These are phyloP conservation scores for Phaeosphaeria sp. DNA, from an alignment of 2,329 filamentous ascomycete genomes.

Conservation along the genomic window DNA sequence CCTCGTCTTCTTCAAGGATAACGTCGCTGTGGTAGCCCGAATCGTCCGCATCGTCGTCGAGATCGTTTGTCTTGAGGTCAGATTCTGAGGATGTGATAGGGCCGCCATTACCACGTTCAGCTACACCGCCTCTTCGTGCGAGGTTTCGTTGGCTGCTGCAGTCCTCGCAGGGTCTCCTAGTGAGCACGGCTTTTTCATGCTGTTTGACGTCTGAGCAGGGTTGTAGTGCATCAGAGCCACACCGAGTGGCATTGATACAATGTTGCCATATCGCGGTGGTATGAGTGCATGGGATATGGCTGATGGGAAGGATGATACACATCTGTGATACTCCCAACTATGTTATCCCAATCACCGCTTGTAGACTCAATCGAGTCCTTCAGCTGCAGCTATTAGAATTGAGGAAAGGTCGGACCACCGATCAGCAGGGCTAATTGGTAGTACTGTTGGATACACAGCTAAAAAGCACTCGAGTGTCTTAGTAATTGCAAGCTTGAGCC, in stretches of 20 bases:
- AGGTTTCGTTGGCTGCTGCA: constrained; percentile 30
- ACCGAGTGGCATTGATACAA: constrained; percentile 23
- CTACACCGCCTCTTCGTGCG: constrained; percentile 32
- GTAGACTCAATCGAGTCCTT: not conserved
- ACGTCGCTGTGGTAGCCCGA: constrained; percentile 26
- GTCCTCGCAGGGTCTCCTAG: constrained; percentile 22
- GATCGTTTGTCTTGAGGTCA: constrained; percentile 15
- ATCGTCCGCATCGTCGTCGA: constrained; percentile 2
- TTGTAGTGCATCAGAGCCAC: constrained; percentile 8
- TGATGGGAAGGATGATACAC: constrained; percentile 32
- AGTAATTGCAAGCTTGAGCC: not conserved
- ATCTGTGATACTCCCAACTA: constrained; percentile 9
- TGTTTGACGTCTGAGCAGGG: constrained; percentile 26
- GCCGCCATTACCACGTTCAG: constrained; percentile 30
- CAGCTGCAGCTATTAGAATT: not conserved
- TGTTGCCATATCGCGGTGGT: constrained; percentile 31
- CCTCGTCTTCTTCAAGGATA: constrained; percentile 26
- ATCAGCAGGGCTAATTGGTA: not conserved
- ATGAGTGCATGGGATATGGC: constrained; percentile 28
- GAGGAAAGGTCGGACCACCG: not conserved
- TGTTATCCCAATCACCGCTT: not conserved
- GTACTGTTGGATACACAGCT: not conserved
- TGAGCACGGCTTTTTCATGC: constrained; percentile 24
- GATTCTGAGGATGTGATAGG: constrained; percentile 3
- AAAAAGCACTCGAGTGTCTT: not conserved